Evolutionary conservation across 257 asterid species (phyloP).

Genomic region (Solanum corneliomulleri): DNA sequence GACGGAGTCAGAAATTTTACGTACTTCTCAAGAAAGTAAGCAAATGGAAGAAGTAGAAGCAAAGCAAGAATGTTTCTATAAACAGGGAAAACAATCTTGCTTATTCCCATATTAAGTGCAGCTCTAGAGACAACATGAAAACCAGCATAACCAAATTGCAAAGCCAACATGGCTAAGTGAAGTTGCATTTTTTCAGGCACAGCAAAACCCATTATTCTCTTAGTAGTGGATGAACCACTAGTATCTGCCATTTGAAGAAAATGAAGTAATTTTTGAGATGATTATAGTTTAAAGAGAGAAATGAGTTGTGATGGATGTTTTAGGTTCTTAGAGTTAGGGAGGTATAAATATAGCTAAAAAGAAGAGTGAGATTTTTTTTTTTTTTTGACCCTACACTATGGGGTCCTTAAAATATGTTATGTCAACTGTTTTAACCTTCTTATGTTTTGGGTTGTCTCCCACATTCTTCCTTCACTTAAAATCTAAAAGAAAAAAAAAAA

Average conservation of each 20-base stretch:
- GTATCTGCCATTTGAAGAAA: constrained; percentile 57
- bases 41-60: constrained; percentile 82
- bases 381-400: constrained; percentile 15
- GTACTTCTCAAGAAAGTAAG: constrained; percentile 93
- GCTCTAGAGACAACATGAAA: constrained; percentile 88
- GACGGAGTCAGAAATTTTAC: background rate
- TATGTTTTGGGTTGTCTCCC: constrained; percentile 63
- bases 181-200: constrained; percentile 82
- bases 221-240: constrained; percentile 23
- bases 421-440: constrained; percentile 30
- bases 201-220: constrained; percentile 51
- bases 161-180: constrained; percentile 73
- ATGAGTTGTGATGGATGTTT: background rate
- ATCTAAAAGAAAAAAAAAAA: background rate
- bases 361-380: background rate
- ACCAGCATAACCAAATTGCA: constrained; percentile 97
- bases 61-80: constrained; percentile 91
- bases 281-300: background rate
- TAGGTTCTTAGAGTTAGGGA: constrained; percentile 38
- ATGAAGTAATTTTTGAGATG: background rate
- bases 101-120: constrained; percentile 98
- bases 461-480: constrained; percentile 20
- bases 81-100: constrained; percentile 93
- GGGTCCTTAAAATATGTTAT: constrained; percentile 25
- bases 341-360: constrained; percentile 52